Conservation (phyloP, 2,329 filamentous ascomycete species). For the Drechslera avenae region DNA sequence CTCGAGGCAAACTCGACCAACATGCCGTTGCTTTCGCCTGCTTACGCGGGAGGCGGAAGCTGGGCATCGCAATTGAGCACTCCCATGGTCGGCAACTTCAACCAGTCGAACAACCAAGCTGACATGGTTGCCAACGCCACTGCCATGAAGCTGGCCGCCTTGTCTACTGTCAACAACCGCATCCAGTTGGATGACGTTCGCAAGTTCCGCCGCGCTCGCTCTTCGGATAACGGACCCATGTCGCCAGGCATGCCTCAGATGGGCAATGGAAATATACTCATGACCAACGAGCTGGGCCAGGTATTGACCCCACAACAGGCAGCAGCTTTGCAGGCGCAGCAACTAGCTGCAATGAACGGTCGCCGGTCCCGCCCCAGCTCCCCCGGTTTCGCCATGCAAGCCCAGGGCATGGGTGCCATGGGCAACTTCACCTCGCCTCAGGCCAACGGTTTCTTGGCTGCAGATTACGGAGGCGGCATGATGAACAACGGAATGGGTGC, state of each 20-base stretch:
- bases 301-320: constrained; percentile 68
- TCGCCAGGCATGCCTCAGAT: constrained; percentile 67
- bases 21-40: constrained; percentile 82
- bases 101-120: constrained; percentile 70
- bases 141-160: constrained; percentile 95
- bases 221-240: constrained; percentile 76
- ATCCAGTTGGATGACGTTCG: constrained; percentile 96
- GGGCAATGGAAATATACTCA: constrained; percentile 78
- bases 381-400: constrained; percentile 82
- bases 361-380: constrained; percentile 87
- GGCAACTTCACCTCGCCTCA: constrained; percentile 80
- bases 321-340: constrained; percentile 67
- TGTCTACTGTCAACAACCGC: constrained; percentile 97
- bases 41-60: constrained; percentile 78
- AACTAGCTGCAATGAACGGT: constrained; percentile 79
- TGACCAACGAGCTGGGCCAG: constrained; percentile 94
- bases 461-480: constrained; percentile 76
- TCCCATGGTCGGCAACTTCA: constrained; percentile 88
- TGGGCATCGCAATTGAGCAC: constrained; percentile 99
- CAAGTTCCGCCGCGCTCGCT: constrained; percentile 90
- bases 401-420: constrained; percentile 63
- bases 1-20: constrained; percentile 71
- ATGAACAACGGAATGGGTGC: constrained; percentile 73
- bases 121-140: constrained; percentile 99
- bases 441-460: constrained; percentile 90